phyloP scores from a whole-genome alignment of 805 yeast species.

The Candida montana region DNA sequence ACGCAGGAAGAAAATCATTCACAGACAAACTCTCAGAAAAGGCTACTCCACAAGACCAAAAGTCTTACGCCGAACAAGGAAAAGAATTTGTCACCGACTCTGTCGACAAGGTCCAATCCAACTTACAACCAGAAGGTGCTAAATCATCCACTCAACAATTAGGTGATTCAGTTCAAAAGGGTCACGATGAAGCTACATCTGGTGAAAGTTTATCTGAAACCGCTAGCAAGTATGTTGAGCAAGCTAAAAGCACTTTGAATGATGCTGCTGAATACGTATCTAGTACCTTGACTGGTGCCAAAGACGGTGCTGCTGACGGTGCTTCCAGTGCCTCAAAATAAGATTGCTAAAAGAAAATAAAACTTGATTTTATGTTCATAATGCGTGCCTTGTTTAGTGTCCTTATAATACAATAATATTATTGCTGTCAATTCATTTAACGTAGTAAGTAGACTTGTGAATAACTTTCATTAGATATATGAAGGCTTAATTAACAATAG shows the following conservation, averaged over 20 bases:
- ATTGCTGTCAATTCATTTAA: too few species aligned
- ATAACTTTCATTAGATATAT: too few species aligned
- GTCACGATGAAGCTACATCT: constrained; percentile 45
- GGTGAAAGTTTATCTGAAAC: constrained; percentile 45
- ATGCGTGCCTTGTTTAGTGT: too few species aligned
- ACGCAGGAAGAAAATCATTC: constrained; percentile 71
- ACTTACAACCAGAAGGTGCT: constrained; percentile 55
- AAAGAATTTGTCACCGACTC: constrained; percentile 65
- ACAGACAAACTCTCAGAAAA: constrained; percentile 63
- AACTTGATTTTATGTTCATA: background rate
- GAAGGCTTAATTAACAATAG: too few species aligned
- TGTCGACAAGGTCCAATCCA: constrained; percentile 59
- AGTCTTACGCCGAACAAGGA: constrained; percentile 57
- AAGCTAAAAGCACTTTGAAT: constrained; percentile 47
- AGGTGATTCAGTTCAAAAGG: constrained; percentile 54
- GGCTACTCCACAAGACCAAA: constrained; percentile 66
- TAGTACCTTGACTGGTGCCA: constrained; percentile 50
- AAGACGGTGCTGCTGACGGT: constrained; percentile 39
- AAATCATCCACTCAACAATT: constrained; percentile 69
- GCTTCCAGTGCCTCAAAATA: constrained; percentile 11
- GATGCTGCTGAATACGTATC: constrained; percentile 43
- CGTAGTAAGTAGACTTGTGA: too few species aligned
- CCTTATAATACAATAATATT: too few species aligned
- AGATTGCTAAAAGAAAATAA: background rate
- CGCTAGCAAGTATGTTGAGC: constrained; percentile 53